Percentiles rank a stretch among this genome's conserved stretches.
These are phyloP conservation scores for Hypoxylon cercidicola DNA, from an alignment of 495 filamentous ascomycete species.

Conservation along the genomic window DNA sequence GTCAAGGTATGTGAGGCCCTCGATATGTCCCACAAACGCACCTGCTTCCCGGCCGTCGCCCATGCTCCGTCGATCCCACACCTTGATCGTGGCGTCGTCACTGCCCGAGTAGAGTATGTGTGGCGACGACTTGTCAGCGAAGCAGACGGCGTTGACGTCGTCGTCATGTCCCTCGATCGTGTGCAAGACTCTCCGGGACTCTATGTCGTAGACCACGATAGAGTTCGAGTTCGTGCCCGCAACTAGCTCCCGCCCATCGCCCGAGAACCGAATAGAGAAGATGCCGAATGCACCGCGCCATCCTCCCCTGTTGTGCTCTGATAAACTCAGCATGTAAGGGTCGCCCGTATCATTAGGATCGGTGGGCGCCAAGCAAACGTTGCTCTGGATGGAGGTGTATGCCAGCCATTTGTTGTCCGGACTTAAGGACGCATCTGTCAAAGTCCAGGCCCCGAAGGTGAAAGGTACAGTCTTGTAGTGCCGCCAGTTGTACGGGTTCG, in stretches of 20 bases:
- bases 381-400: conserved; percentile 84
- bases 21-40: conserved; percentile 92
- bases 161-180: conserved; percentile 80
- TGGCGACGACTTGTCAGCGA: conserved; percentile 86
- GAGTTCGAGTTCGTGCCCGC: conserved; percentile 83
- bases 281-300: conserved; percentile 67
- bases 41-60: conserved; percentile 87
- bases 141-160: conserved; percentile 98
- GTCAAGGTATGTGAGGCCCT: conserved; percentile 95
- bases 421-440: conserved; percentile 91
- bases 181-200: conserved; percentile 76
- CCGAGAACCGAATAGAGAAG: conserved; percentile 92
- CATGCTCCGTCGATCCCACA: conserved; percentile 95
- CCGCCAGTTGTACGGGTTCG: conserved; percentile 93
- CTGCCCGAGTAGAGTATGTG: conserved; percentile 97
- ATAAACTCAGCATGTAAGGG: conserved; percentile 78
- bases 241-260: conserved; percentile 90
- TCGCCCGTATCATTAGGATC: conserved; percentile 83
- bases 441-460: conserved; percentile 90
- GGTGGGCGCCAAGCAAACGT: conserved; percentile 86
- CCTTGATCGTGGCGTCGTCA: conserved; percentile 92
- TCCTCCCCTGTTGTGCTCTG: conserved; percentile 54
- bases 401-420: conserved; percentile 93
- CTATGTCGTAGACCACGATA: conserved; percentile 94
- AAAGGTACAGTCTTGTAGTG: conserved; percentile 94